Percentiles rank a stretch among this genome's conserved stretches.
phyloP scores from a whole-genome alignment of 1,284 basidiomycete genomes.

The Puccinia hordei region DNA sequence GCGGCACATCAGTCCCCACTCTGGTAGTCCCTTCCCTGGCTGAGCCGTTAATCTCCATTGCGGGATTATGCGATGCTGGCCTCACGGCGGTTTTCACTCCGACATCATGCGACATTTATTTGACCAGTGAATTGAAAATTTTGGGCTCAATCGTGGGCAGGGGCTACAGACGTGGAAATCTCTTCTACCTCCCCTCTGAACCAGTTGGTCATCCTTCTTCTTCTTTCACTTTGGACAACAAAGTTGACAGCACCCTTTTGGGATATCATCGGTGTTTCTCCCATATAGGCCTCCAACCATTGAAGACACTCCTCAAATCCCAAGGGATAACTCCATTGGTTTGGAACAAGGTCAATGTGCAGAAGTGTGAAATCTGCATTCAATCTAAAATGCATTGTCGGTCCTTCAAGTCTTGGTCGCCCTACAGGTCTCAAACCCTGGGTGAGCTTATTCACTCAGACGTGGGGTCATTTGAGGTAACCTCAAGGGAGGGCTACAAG shows the following conservation, averaged over 20 bases:
- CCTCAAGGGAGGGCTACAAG: background rate
- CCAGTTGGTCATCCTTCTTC: background rate
- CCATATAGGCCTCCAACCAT: background rate
- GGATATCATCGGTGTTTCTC: too few relatives aligned
- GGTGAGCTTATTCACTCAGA: background rate
- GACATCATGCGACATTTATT: too few relatives aligned
- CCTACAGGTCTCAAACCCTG: background rate
- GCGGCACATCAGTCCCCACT: background rate
- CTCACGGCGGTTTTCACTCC: background rate
- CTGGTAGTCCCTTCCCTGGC: background rate
- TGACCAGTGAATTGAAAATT: too few relatives aligned
- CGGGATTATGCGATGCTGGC: slow-evolving; percentile 1
- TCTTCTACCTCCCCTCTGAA: too few relatives aligned
- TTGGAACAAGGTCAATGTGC: background rate
- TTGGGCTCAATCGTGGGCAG: background rate
- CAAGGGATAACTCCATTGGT: background rate
- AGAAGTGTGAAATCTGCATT: background rate
- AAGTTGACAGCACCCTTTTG: too few relatives aligned
- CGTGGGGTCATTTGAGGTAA: background rate
- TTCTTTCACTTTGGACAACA: too few relatives aligned
- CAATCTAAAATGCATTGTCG: background rate
- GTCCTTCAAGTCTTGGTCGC: background rate
- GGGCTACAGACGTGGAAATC: background rate
- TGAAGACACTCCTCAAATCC: background rate
- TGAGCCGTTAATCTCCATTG: background rate